phyloP scores from a whole-genome alignment of 1,284 basidiomycete species.

The Cryptococcus amylolentus region DNA sequence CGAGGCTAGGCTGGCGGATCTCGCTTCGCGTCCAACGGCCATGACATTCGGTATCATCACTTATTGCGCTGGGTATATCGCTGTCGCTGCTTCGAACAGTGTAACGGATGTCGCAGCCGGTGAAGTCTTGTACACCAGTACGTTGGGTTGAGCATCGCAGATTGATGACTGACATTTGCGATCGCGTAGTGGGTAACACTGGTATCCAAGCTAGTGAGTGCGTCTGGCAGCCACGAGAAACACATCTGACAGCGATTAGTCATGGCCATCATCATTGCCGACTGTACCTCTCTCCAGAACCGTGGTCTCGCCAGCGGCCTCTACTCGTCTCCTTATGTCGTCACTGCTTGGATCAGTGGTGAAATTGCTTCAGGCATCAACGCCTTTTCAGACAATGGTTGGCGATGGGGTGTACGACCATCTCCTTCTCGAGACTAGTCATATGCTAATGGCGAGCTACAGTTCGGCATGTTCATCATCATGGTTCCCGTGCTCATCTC shows the following conservation, averaged over 20 bases:
- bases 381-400: constrained; percentile 50
- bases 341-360: constrained; percentile 33
- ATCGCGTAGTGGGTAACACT: constrained; percentile 4
- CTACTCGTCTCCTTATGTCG: constrained; percentile 62
- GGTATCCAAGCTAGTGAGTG: constrained; percentile 14
- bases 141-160: too few relatives aligned
- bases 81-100: constrained; percentile 10
- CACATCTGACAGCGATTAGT: background rate
- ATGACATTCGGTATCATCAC: constrained; percentile 2
- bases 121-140: constrained; percentile 20
- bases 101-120: constrained; percentile 17
- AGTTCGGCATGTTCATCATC: constrained; percentile 16
- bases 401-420: constrained; percentile 61
- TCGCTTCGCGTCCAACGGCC: constrained; percentile 6
- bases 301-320: constrained; percentile 66
- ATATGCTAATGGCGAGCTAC: background rate
- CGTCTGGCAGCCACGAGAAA: background rate
- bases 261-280: constrained; percentile 51
- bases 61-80: constrained; percentile 8
- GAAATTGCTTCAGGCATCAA: constrained; percentile 59
- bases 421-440: background rate
- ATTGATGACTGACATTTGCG: too few relatives aligned
- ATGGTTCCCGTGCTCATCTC: constrained; percentile 14
- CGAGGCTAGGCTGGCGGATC: constrained; percentile 23
- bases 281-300: constrained; percentile 74